Base-by-base conservation (phyloP, 495 filamentous ascomycete species). In the Trichoderma parareesei region DNA sequence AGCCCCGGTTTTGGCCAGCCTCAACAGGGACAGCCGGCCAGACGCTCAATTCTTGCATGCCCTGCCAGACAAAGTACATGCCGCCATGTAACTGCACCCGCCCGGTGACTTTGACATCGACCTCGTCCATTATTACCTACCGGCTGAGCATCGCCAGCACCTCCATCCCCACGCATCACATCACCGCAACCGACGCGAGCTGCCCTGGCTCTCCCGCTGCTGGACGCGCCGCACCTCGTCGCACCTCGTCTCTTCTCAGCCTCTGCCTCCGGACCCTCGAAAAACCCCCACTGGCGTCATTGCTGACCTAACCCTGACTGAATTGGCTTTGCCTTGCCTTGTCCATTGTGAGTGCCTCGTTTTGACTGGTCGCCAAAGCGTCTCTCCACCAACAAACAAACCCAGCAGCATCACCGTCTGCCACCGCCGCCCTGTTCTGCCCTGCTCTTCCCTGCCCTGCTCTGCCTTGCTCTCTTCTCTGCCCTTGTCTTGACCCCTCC, bases 241-340 rank as follows among this genome's bases (percentile, higher is more conserved):
- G 20, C 27, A 27, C 27, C 27, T 27, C 27, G 27, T 27, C 27
- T 27, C 27, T 27, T 27, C 53, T 10, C 53, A 57, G 33, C 27
- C 53, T 35, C 20, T 37, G 8, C 9, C 13, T 5, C 20, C 20
- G 53, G 53, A 27, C 14, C 27, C 33, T 13, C 37, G 4, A 10
- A 37, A 55, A 37, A 57, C 53, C 53, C 53, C 53, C 53, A 57
- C 53, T 57, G 53, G 27, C 53, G 53, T 57, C 53, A 57, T 57
- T 57, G 53, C 53, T 57, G 53, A 57, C 53, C 53, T 57, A 57
- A 57, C 53, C 53, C 53, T 57, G 53, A 57, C 53, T 57, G 53
- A 57, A 57, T 57, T 57, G 44, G 44, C 44, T 48, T 48, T 48
- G 53, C 53, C 27, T 57, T 9, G 44, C 44, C 16, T 48, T 48